phyloP scores from a whole-genome alignment of 78 protist genomes.

The Dictyostelium citrinum region DNA sequence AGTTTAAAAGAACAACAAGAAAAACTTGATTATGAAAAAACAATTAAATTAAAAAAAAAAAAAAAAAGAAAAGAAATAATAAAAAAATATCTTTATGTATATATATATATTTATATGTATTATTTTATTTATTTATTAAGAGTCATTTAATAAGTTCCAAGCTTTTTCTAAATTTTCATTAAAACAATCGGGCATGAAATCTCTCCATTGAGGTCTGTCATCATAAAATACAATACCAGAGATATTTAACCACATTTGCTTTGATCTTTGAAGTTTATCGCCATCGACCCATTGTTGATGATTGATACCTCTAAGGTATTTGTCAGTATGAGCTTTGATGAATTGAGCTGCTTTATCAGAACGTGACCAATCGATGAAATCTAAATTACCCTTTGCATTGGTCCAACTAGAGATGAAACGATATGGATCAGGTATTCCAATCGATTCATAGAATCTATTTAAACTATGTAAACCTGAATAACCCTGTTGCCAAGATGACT shows the following conservation, averaged over 20 bases:
- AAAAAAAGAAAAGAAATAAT: not conserved
- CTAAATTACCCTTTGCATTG: constrained; percentile 34
- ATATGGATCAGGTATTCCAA: not conserved
- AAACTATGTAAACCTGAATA: constrained; percentile 23
- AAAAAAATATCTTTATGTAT: not conserved
- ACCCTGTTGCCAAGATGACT: constrained; percentile 36
- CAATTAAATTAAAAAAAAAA: not conserved
- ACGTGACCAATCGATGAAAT: constrained; percentile 54
- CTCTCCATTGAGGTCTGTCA: constrained; percentile 30
- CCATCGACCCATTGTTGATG: constrained; percentile 69
- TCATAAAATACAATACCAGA: constrained; percentile 75
- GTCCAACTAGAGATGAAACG: constrained; percentile 55
- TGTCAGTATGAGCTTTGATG: constrained; percentile 63
- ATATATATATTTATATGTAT: not conserved
- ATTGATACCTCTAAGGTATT: constrained; percentile 13
- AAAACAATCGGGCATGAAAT: constrained; percentile 56
- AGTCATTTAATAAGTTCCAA: constrained; percentile 65
- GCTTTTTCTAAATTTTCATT: constrained; percentile 57
- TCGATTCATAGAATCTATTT: constrained; percentile 33
- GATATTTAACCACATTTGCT: constrained; percentile 57
- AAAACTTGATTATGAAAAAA: not conserved
- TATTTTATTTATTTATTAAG: not conserved
- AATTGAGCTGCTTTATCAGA: constrained; percentile 51
- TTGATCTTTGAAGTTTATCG: constrained; percentile 33
- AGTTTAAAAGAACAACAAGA: not conserved